Conservation (phyloP, 1,284 basidiomycete species). For the Malassezia slooffiae region DNA sequence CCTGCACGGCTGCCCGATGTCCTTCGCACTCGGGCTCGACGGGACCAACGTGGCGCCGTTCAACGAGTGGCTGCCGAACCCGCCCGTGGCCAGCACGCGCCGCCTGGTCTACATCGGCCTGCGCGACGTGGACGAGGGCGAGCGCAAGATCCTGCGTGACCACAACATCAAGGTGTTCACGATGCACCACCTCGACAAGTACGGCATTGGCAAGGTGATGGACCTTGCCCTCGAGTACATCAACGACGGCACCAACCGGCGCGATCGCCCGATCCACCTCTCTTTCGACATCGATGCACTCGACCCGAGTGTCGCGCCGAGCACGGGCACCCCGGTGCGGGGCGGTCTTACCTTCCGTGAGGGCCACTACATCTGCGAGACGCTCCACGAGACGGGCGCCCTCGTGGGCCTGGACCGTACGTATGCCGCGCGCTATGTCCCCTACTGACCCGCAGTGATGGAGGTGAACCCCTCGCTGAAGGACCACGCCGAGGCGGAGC, state of each 20-base stretch:
- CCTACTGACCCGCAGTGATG: constrained; percentile 49
- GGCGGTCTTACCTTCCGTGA: constrained; percentile 95
- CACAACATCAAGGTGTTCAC: constrained; percentile 82
- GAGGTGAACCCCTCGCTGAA: constrained; percentile 88
- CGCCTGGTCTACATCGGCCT: constrained; percentile 87
- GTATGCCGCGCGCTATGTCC: not conserved
- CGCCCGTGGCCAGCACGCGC: constrained; percentile 53
- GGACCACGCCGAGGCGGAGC: constrained; percentile 58
- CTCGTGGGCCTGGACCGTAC: constrained; percentile 61
- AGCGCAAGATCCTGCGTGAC: constrained; percentile 76
- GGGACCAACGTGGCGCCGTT: constrained; percentile 42
- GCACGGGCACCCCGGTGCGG: constrained; percentile 84
- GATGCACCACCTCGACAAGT: constrained; percentile 97
- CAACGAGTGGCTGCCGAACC: constrained; percentile 38
- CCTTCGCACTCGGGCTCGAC: constrained; percentile 60
- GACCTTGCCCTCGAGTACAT: constrained; percentile 91
- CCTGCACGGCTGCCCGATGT: constrained; percentile 94
- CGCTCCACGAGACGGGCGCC: constrained; percentile 80
- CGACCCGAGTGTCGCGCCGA: constrained; percentile 85
- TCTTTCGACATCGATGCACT: constrained; percentile 81
- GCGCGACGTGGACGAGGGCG: constrained; percentile 80
- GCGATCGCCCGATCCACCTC: constrained; percentile 77
- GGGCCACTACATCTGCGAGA: constrained; percentile 85
- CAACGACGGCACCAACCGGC: constrained; percentile 53
- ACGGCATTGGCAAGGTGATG: constrained; percentile 74